phyloP scores from a whole-genome alignment of 1,139 yeast genomes.

The Blastobotrys ciferrii region DNA sequence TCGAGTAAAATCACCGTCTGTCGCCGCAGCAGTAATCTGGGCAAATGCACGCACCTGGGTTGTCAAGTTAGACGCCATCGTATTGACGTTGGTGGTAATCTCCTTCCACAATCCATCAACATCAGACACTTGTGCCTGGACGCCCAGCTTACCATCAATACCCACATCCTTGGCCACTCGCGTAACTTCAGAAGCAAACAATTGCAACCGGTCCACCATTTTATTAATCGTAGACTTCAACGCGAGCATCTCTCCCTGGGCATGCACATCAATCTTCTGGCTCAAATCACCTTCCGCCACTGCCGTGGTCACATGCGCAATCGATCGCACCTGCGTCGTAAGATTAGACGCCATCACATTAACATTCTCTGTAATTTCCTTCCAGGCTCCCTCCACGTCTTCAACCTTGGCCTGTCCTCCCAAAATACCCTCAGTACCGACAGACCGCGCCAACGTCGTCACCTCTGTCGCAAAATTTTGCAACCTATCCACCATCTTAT shows the following conservation, averaged over 20 bases:
- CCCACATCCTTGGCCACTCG: slow-evolving; percentile 92
- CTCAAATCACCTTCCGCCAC: slow-evolving; percentile 89
- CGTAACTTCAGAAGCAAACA: slow-evolving; percentile 84
- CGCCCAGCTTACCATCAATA: slow-evolving; percentile 88
- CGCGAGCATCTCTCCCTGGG: slow-evolving; percentile 79
- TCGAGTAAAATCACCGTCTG: slow-evolving; percentile 88
- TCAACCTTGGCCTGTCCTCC: slow-evolving; percentile 93
- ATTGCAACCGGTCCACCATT: slow-evolving; percentile 88
- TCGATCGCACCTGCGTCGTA: slow-evolving; percentile 85
- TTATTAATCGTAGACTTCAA: slow-evolving; percentile 78
- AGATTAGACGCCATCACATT: slow-evolving; percentile 87
- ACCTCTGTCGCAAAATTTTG: slow-evolving; percentile 89
- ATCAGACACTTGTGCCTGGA: slow-evolving; percentile 86
- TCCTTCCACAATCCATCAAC: slow-evolving; percentile 92
- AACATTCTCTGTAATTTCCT: slow-evolving; percentile 84
- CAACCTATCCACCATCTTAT: slow-evolving; percentile 82
- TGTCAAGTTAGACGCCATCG: slow-evolving; percentile 88
- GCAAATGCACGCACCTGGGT: slow-evolving; percentile 93
- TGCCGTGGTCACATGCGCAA: slow-evolving; percentile 88
- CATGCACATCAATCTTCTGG: slow-evolving; percentile 84
- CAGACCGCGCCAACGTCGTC: slow-evolving; percentile 81
- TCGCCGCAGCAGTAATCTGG: slow-evolving; percentile 89
- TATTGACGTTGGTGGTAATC: slow-evolving; percentile 87
- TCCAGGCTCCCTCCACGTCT: slow-evolving; percentile 94
- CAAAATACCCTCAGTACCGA: slow-evolving; percentile 83